Evolutionary conservation across 345 rosid genomes (phyloP).

Genomic region (Hirschfeldia incana): DNA sequence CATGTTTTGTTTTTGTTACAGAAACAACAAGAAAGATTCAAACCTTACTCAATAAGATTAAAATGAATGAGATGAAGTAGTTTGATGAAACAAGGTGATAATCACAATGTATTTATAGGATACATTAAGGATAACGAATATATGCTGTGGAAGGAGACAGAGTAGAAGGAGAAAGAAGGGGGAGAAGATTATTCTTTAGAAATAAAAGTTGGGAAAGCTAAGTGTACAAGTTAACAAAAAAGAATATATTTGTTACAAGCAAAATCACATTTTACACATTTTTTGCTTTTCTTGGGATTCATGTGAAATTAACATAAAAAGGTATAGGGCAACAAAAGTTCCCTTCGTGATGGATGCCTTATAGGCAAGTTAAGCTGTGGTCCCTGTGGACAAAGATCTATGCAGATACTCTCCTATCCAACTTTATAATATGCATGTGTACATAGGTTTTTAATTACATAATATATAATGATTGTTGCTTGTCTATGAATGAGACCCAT

Average conservation of each 20-base stretch:
- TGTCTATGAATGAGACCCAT: too few species aligned
- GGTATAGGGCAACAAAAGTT: conserved; percentile 14
- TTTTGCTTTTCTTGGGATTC: conserved; percentile 25
- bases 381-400: conserved; percentile 8
- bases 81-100: conserved; percentile 20
- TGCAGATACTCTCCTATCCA: neutral
- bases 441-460: neutral
- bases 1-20: conserved; percentile 30
- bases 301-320: conserved; percentile 31
- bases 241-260: conserved; percentile 31
- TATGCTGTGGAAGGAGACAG: conserved; percentile 22
- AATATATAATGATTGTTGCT: too few species aligned
- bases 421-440: neutral
- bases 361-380: conserved; percentile 16
- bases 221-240: conserved; percentile 24
- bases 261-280: conserved; percentile 32
- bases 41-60: conserved; percentile 7
- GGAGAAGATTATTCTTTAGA: conserved; percentile 56
- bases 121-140: conserved; percentile 3
- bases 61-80: conserved; percentile 28
- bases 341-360: conserved; percentile 21
- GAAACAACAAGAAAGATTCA: conserved; percentile 23
- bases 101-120: conserved; percentile 13
- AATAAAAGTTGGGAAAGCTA: conserved; percentile 38
- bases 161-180: conserved; percentile 26